phyloP scores from a whole-genome alignment of 768 basidiomycete genomes.

The Trametes villosa region DNA sequence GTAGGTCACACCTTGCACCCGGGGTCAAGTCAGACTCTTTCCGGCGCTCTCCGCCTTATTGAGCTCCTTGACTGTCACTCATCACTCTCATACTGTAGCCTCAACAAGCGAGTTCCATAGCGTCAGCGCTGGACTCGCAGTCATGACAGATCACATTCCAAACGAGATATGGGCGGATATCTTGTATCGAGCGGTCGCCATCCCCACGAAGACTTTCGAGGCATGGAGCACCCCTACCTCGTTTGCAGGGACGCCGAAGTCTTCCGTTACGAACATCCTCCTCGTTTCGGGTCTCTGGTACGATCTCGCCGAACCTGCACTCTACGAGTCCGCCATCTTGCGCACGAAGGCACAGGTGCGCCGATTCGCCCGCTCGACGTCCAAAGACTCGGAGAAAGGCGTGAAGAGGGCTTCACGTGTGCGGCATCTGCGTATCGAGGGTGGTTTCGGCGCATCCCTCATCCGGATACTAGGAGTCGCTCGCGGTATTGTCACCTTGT shows the following conservation, averaged over 20 bases:
- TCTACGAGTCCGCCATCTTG: conserved; percentile 11
- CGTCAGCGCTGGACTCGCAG: neutral
- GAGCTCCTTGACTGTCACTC: too few species aligned
- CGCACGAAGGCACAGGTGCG: neutral
- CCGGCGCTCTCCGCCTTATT: too few species aligned
- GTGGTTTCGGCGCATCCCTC: neutral
- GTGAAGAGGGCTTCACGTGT: neutral
- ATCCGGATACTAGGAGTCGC: neutral
- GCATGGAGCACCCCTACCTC: conserved; percentile 1
- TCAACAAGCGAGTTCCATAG: too few species aligned
- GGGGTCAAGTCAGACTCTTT: too few species aligned
- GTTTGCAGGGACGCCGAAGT: conserved; percentile 4
- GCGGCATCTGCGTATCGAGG: conserved; percentile 8
- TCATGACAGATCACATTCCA: neutral
- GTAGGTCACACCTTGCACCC: too few species aligned
- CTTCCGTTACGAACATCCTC: neutral
- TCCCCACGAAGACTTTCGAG: conserved; percentile 1
- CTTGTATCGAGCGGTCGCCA: neutral
- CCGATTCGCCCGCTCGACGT: neutral
- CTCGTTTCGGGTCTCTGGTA: conserved; percentile 5
- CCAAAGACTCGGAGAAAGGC: neutral
- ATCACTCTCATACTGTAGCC: too few species aligned
- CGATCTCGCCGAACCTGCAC: neutral
- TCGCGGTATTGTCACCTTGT: neutral
- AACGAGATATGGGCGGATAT: conserved; percentile 2